A percentile compares a stretch with the other conserved stretches of the same genome.
phyloP scores from a whole-genome alignment of 345 rosid species.

The Eucalyptus cloeziana region DNA sequence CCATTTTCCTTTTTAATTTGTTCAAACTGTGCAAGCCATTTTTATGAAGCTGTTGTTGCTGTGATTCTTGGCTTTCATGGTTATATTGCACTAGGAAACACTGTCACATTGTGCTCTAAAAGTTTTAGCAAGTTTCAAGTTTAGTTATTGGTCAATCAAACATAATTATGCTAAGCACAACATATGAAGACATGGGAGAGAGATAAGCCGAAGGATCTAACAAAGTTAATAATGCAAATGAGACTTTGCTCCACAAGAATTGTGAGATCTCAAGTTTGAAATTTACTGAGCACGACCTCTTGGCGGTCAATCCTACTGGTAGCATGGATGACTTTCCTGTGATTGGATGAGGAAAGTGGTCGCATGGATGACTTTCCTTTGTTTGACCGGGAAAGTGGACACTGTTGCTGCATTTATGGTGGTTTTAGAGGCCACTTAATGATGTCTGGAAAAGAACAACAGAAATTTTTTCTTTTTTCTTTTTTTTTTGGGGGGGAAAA shows the following conservation, averaged over 20 bases:
- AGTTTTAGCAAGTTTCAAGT: background rate
- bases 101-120: background rate
- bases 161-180: background rate
- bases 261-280: background rate
- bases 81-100: background rate
- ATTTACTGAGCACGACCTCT: background rate
- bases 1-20: background rate
- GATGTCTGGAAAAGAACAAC: background rate
- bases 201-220: background rate
- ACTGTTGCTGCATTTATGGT: background rate
- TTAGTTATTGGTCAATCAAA: background rate
- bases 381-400: background rate
- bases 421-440: background rate
- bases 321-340: background rate
- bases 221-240: background rate
- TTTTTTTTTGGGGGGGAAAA: background rate
- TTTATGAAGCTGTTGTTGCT: background rate
- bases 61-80: background rate
- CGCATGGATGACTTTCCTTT: background rate
- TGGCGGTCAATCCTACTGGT: fast-evolving
- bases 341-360: background rate
- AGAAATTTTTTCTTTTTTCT: background rate
- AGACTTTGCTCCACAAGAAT: background rate
- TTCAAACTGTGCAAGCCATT: background rate
- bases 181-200: background rate